Evolutionary conservation across 2,329 filamentous ascomycete genomes (phyloP), one percentile per base, ranked within the genome.

Genomic region (Colletotrichum liaoningense): DNA sequence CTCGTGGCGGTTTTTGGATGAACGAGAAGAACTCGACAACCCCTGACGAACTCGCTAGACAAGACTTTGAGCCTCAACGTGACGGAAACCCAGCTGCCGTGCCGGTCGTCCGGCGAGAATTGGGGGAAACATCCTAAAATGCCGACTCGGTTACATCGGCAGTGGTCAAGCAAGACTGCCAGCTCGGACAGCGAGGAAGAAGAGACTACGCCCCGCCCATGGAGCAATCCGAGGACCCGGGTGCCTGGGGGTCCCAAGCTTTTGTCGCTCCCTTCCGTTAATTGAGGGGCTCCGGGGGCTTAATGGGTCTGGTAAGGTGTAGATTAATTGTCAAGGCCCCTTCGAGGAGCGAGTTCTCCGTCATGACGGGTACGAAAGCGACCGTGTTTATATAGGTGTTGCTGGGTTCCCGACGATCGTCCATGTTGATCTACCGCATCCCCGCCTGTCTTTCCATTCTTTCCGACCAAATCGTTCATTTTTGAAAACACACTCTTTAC

Each of bases 261-360:
- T 62, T 16, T 57, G 3, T 72, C 65, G 64, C 57, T 58, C 57
- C 63, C 52, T 57, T 63, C 54, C 59, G 49, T 38, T 63, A 28
- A 71, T 72, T 58, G 57, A 72, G 64, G 69, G 67, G 68, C 24
- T 46, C 56, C 46, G 63, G 68, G 63, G 56, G 22, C 35, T 26
- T 16, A 8, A 62, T 62, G 58, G 58, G 58, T 62, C 63, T 16
- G 38, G 69, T 68, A 52, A 63, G 64, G 35, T 54, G 52, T 72
- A 72, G 49, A 68, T 68, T 68, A 56, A 67, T 16, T 66, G 2
- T 16, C 26, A 12, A 26, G 4, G 7, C 57, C 63, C 52, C 57
- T 57, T 63, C 30, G 2, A 7, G 33, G 56, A 19, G 35, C 42
- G 7, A 19, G 16, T 54, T 38, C n/a, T 28, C 35, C 35, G 33